A percentile compares a stretch with the other conserved stretches of the same genome.
Conservation (phyloP, 768 basidiomycete genomes). For the Termitomyces titanicus region DNA sequence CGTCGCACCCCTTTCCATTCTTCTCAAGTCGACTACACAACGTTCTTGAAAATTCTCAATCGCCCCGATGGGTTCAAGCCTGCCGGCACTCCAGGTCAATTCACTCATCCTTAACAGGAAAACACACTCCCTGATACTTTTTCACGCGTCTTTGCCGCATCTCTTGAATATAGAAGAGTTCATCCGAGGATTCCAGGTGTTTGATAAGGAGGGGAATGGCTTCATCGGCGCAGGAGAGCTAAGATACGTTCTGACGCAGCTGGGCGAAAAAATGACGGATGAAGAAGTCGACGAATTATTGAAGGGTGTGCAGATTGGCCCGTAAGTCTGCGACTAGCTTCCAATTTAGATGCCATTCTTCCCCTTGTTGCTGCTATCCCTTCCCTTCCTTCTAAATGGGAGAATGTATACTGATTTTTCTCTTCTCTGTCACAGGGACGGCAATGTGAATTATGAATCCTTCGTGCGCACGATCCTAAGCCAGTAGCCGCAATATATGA, state of each 20-base stretch:
- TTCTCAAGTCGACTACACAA: conserved; percentile 82
- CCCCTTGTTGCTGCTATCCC: not conserved
- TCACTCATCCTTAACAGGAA: not conserved
- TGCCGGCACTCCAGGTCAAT: conserved; percentile 35
- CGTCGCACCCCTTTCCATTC: too few relatives aligned
- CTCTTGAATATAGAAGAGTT: conserved; percentile 74
- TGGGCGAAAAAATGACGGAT: conserved; percentile 98
- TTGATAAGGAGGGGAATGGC: conserved; percentile 94
- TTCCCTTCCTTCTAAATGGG: not conserved
- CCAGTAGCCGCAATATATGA: conserved; percentile 45
- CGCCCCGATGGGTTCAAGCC: conserved; percentile 97
- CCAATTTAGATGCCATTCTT: conserved; percentile 4
- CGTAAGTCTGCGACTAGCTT: conserved; percentile 45
- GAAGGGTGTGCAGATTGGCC: conserved; percentile 90
- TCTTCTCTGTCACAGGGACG: conserved; percentile 56
- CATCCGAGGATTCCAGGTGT: conserved; percentile 98
- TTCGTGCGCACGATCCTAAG: conserved; percentile 93
- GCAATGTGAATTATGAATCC: conserved; percentile 96
- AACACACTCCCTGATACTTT: not conserved
- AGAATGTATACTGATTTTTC: conserved; percentile 2
- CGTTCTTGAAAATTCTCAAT: conserved; percentile 88
- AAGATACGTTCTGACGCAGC: conserved; percentile 89
- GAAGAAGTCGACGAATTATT: conserved; percentile 97
- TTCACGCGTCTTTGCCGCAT: not conserved
- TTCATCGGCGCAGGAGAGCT: conserved; percentile 91